A percentile compares a stretch with the other conserved stretches of the same genome.
Evolutionary conservation across 306 rosid species (phyloP).

Genomic region (Cicer judaicum): DNA sequence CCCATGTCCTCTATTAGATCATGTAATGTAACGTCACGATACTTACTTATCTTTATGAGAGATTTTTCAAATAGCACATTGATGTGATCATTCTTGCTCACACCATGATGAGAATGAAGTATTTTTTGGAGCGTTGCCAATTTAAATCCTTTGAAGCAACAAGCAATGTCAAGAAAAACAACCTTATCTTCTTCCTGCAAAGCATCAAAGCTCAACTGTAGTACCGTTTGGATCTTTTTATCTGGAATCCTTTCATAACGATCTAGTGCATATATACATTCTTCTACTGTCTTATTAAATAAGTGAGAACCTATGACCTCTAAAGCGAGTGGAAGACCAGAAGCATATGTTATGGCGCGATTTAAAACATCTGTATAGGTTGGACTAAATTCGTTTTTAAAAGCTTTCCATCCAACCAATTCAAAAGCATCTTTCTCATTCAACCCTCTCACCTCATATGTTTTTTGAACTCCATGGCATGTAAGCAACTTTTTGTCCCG

Average conservation of each 20-base stretch:
- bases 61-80: neutral
- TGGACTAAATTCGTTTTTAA: neutral
- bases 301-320: constrained; percentile 38
- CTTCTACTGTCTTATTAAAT: neutral
- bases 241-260: constrained; percentile 13
- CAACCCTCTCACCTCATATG: neutral
- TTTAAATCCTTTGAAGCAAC: neutral
- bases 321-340: constrained; percentile 23
- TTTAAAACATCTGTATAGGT: neutral
- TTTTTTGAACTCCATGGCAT: neutral
- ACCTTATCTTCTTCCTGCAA: constrained; percentile 26
- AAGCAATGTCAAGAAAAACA: constrained; percentile 38
- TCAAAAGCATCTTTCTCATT: constrained; percentile 1
- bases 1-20: constrained; percentile 12
- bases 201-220: constrained; percentile 39
- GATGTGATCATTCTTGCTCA: neutral
- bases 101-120: constrained; percentile 23
- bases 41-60: neutral
- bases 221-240: neutral
- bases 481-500: constrained; percentile 33
- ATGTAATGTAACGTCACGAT: neutral
- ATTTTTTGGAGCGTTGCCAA: neutral
- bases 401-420: constrained; percentile 11
- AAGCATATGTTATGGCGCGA: neutral
- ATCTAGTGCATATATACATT: constrained; percentile 18